Evolutionary conservation across 2,329 filamentous ascomycete genomes (phyloP).

Genomic region (Cercospora sp.): DNA sequence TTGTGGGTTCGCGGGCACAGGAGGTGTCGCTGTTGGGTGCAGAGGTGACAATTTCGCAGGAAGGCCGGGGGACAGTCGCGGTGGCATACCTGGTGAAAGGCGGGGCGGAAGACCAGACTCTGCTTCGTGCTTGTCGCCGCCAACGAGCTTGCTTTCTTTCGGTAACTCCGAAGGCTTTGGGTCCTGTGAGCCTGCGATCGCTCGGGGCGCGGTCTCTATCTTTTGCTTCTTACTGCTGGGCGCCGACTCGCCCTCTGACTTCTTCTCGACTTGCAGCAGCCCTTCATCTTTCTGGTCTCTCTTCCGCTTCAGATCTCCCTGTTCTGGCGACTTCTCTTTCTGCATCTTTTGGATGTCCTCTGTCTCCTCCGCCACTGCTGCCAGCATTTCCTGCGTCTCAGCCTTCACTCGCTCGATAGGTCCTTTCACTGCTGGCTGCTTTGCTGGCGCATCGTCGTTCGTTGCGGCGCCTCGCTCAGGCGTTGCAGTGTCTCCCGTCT

Average conservation of each 20-base stretch:
- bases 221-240: conserved; percentile 19
- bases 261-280: conserved; percentile 3
- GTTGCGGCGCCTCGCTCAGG: conserved; percentile 26
- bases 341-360: conserved; percentile 20
- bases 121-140: conserved; percentile 14
- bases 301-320: conserved; percentile 35
- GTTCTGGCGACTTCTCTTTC: conserved; percentile 19
- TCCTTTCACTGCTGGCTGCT: conserved; percentile 36
- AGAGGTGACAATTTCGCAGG: conserved; percentile 28
- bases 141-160: not conserved
- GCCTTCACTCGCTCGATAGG: conserved; percentile 37
- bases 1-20: not conserved
- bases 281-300: conserved; percentile 16
- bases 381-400: conserved; percentile 37
- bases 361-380: conserved; percentile 30
- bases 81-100: conserved; percentile 24
- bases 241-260: not conserved
- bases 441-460: conserved; percentile 25
- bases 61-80: conserved; percentile 23
- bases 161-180: not conserved
- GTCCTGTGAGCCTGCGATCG: not conserved
- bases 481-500: conserved; percentile 40
- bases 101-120: conserved; percentile 22
- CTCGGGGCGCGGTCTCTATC: conserved; percentile 6
- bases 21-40: not conserved